Conservation (phyloP, 768 basidiomycete species). For the Xanthoconium stramineum region DNA sequence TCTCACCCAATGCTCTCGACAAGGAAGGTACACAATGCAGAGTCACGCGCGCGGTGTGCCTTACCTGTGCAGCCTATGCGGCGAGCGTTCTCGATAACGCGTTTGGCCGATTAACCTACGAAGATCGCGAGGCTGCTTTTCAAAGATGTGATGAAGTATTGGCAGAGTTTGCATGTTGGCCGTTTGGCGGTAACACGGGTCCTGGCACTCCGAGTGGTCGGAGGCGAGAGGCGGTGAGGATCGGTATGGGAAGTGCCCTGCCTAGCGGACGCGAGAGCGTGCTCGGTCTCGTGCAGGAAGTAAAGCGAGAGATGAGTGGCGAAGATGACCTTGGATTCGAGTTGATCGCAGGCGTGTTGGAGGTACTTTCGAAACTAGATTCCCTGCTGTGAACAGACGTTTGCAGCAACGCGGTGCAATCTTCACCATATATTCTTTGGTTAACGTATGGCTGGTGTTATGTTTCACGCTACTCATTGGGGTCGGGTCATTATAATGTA, state of each 20-base stretch:
- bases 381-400: conserved; percentile 39
- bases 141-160: conserved; percentile 92
- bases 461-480: conserved; percentile 8
- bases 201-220: conserved; percentile 35
- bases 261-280: conserved; percentile 62
- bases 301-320: conserved; percentile 63
- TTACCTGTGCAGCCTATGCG: conserved; percentile 90
- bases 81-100: conserved; percentile 96
- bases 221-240: conserved; percentile 42
- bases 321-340: conserved; percentile 88
- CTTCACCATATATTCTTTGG: not conserved
- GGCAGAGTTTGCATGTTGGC: conserved; percentile 89
- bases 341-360: conserved; percentile 86
- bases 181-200: conserved; percentile 55
- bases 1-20: conserved; percentile 72
- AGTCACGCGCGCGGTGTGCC: conserved; percentile 72
- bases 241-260: conserved; percentile 54
- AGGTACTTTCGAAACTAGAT: conserved; percentile 91
- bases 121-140: conserved; percentile 92
- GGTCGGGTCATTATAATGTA: conserved; percentile 10
- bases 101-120: conserved; percentile 82
- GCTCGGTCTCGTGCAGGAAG: conserved; percentile 71
- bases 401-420: not conserved
- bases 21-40: conserved; percentile 81
- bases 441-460: not conserved